A percentile compares a stretch with the other conserved stretches of the same genome.
phyloP scores from a whole-genome alignment of 768 basidiomycete genomes.

The Kwoniella sp. region DNA sequence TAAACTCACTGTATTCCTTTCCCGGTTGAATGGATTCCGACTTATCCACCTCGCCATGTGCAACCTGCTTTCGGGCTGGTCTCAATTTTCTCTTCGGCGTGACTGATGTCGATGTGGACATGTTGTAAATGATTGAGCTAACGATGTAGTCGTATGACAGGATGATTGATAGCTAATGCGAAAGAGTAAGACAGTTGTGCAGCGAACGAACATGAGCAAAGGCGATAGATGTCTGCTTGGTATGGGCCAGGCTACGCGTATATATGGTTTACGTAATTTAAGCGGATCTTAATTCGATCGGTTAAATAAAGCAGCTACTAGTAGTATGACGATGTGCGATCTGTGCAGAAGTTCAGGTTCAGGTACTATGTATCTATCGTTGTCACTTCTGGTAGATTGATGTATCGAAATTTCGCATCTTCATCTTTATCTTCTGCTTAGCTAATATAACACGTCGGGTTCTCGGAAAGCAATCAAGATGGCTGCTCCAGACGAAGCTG shows the following conservation, averaged over 20 bases:
- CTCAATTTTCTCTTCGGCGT: slow-evolving; percentile 64
- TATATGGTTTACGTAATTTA: background rate
- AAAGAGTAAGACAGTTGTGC: no score
- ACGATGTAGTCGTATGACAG: background rate
- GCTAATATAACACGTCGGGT: no score
- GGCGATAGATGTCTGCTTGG: no score
- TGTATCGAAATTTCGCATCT: background rate
- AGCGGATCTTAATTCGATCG: background rate
- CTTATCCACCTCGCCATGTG: slow-evolving; percentile 85
- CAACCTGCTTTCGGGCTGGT: slow-evolving; percentile 92
- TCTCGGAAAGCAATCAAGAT: no score
- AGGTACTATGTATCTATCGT: no score
- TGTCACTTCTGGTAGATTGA: background rate
- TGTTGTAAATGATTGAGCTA: background rate
- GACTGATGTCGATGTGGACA: slow-evolving; percentile 23
- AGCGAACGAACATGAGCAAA: no score
- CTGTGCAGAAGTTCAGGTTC: no score
- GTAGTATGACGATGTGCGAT: background rate
- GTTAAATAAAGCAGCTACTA: background rate
- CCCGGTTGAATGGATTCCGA: slow-evolving; percentile 85
- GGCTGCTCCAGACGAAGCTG: background rate
- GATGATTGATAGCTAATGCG: no score
- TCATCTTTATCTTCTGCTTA: no score
- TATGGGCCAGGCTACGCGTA: no score
- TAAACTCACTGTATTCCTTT: slow-evolving; percentile 86